A percentile compares a stretch with the other conserved stretches of the same genome.
phyloP scores from a whole-genome alignment of 2,329 filamentous ascomycete genomes.

The Epichloe gansuensis region DNA sequence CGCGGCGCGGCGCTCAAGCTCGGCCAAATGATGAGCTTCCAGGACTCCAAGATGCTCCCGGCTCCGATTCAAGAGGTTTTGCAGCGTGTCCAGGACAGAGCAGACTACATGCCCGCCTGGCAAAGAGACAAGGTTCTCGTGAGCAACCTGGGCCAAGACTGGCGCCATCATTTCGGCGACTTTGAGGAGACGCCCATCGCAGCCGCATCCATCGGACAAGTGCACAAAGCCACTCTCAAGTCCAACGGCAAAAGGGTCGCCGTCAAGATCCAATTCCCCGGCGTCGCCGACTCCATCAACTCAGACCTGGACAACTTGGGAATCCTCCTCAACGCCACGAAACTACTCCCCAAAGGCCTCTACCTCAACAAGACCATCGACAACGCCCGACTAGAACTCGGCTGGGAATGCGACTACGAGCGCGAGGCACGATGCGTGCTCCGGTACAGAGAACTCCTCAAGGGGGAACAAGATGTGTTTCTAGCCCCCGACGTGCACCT shows the following conservation, averaged over 20 bases:
- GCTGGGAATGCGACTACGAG: conserved; percentile 92
- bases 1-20: conserved; percentile 92
- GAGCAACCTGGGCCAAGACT: conserved; percentile 67
- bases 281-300: conserved; percentile 89
- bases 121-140: conserved; percentile 77
- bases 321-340: conserved; percentile 78
- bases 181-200: conserved; percentile 91
- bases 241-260: conserved; percentile 69
- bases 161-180: conserved; percentile 68
- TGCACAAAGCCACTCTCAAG: conserved; percentile 72
- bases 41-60: conserved; percentile 92
- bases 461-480: conserved; percentile 54
- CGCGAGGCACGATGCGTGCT: conserved; percentile 73
- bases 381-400: conserved; percentile 82
- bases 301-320: conserved; percentile 91
- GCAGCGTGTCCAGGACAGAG: conserved; percentile 87
- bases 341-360: conserved; percentile 77
- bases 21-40: conserved; percentile 96
- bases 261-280: conserved; percentile 95
- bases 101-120: conserved; percentile 94
- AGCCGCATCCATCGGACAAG: conserved; percentile 92
- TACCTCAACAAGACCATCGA: conserved; percentile 96
- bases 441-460: conserved; percentile 65
- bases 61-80: conserved; percentile 76
- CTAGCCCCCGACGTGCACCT: conserved; percentile 63